These are phyloP conservation scores for Fusarium pseudonygamai DNA, from an alignment of 2,329 filamentous ascomycete species.

Conservation along the genomic window DNA sequence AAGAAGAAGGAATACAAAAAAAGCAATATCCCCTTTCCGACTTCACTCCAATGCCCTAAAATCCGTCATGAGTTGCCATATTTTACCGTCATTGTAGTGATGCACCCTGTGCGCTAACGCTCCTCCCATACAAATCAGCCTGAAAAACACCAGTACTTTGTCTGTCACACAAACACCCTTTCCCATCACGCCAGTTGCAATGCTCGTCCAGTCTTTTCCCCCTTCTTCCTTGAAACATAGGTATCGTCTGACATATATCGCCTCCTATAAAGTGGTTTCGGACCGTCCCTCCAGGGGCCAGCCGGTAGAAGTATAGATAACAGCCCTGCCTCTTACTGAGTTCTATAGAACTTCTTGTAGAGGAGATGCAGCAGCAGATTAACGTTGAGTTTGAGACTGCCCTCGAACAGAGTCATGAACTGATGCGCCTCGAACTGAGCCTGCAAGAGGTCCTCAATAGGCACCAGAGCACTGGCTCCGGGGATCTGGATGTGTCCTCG, in stretches of 20 bases:
- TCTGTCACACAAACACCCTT: constrained; percentile 28
- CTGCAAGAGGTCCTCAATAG: constrained; percentile 92
- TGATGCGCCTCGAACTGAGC: constrained; percentile 97
- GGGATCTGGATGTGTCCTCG: constrained; percentile 95
- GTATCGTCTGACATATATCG: constrained; percentile 24
- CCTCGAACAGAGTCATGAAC: constrained; percentile 94
- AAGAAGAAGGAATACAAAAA: constrained; percentile 22
- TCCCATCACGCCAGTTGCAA: constrained; percentile 41
- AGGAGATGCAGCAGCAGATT: constrained; percentile 96
- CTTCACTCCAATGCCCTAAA: constrained; percentile 29
- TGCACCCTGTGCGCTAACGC: constrained; percentile 27
- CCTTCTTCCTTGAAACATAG: constrained; percentile 26
- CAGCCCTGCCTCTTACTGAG: constrained; percentile 57
- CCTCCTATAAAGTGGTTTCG: constrained; percentile 11
- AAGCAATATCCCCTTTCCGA: constrained; percentile 23
- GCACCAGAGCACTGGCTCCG: constrained; percentile 86
- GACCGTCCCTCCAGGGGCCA: constrained; percentile 29
- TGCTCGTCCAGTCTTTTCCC: constrained; percentile 34
- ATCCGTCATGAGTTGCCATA: constrained; percentile 36
- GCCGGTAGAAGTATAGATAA: constrained; percentile 12
- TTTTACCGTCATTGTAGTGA: constrained; percentile 34
- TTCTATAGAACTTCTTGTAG: constrained; percentile 98
- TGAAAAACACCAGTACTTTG: constrained; percentile 38
- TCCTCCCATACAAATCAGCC: constrained; percentile 37
- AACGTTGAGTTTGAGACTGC: constrained; percentile 87